Percentiles rank a stretch among this genome's conserved stretches.
phyloP scores from a whole-genome alignment of 2,329 filamentous ascomycete species.

The Colletotrichum destructivum region DNA sequence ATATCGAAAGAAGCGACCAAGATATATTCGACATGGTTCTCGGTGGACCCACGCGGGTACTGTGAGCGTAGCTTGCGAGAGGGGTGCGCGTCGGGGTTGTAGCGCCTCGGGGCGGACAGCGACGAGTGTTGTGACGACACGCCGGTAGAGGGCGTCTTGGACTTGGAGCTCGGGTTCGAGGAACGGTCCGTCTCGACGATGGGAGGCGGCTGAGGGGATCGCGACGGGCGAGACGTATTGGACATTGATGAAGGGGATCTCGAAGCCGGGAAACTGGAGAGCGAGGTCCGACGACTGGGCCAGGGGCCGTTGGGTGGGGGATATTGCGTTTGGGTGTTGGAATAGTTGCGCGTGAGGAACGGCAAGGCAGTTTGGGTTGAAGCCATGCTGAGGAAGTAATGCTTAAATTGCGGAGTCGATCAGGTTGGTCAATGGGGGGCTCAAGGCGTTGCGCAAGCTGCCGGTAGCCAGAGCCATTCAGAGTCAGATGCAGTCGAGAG shows the following conservation, averaged over 20 bases:
- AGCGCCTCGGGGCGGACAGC: conserved; percentile 66
- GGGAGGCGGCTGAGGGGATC: conserved; percentile 67
- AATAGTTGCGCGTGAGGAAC: conserved; percentile 57
- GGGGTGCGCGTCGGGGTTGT: conserved; percentile 66
- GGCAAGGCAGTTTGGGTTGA: conserved; percentile 58
- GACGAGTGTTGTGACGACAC: conserved; percentile 74
- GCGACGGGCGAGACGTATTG: conserved; percentile 65
- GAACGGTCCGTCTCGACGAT: conserved; percentile 68
- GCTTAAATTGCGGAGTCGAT: conserved; percentile 40
- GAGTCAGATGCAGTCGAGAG: conserved; percentile 25
- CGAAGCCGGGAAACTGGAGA: conserved; percentile 75
- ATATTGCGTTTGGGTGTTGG: conserved; percentile 55
- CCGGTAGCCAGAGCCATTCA: conserved; percentile 38
- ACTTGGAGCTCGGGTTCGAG: conserved; percentile 73
- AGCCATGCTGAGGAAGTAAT: conserved; percentile 52
- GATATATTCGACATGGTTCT: conserved; percentile 99
- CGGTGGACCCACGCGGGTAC: conserved; percentile 79
- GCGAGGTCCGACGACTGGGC: conserved; percentile 67
- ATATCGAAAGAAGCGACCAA: conserved; percentile 98
- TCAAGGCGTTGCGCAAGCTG: conserved; percentile 36
- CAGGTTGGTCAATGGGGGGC: conserved; percentile 18
- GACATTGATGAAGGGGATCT: conserved; percentile 73
- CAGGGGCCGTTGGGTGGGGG: conserved; percentile 47
- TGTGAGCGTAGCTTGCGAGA: conserved; percentile 77
- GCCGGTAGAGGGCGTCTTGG: conserved; percentile 71